phyloP scores from a whole-genome alignment of 495 filamentous ascomycete genomes.

The Echria macrotheca region DNA sequence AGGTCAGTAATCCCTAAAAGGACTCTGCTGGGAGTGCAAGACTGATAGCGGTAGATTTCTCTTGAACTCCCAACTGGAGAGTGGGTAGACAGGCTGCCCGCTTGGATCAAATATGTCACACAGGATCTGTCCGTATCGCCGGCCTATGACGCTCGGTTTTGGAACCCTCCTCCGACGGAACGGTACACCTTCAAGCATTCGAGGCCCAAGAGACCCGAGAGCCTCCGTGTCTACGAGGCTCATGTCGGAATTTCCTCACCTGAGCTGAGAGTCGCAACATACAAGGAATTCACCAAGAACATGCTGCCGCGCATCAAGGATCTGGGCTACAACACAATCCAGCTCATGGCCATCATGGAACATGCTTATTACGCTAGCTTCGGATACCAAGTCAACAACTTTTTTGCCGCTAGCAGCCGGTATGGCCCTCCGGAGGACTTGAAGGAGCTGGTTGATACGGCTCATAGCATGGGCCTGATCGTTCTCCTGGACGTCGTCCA shows the following conservation, averaged over 20 bases:
- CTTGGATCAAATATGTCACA: conserved; percentile 95
- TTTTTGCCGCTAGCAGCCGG: conserved; percentile 95
- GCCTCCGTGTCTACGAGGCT: conserved; percentile 90
- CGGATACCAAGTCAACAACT: conserved; percentile 96
- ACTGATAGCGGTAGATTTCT: conserved; percentile 56
- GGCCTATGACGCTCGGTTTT: conserved; percentile 90
- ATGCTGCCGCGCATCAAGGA: conserved; percentile 86
- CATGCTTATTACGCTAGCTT: conserved; percentile 99
- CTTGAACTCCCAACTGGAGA: conserved; percentile 74
- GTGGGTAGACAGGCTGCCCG: conserved; percentile 80
- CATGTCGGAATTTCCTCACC: conserved; percentile 96
- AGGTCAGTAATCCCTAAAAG: conserved; percentile 48
- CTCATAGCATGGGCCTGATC: conserved; percentile 84
- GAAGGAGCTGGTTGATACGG: conserved; percentile 94
- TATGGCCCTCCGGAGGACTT: conserved; percentile 92
- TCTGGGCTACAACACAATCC: conserved; percentile 95
- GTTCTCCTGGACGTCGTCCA: conserved; percentile 95
- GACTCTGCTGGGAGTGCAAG: neutral
- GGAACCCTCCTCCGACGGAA: conserved; percentile 78
- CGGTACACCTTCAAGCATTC: conserved; percentile 77
- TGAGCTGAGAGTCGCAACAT: conserved; percentile 80
- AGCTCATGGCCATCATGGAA: conserved; percentile 98
- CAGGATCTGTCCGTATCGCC: conserved; percentile 87
- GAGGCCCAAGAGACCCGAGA: conserved; percentile 77
- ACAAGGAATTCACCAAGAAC: conserved; percentile 92